These are phyloP conservation scores for Metschnikowia matae DNA, from an alignment of 805 yeast species.

Conservation along the genomic window DNA sequence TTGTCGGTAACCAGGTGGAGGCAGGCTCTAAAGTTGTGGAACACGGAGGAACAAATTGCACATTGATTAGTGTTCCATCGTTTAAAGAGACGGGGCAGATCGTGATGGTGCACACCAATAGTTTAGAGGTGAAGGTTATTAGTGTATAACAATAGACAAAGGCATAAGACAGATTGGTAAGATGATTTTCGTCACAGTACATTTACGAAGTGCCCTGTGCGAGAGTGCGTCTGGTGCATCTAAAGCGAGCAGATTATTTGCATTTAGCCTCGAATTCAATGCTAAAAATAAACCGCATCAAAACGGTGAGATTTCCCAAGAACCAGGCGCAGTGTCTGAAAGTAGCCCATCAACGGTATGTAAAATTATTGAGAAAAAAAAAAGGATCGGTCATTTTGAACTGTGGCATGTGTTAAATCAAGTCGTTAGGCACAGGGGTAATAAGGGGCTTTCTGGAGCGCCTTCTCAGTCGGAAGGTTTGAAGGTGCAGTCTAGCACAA, in stretches of 20 bases:
- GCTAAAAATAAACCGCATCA: neutral
- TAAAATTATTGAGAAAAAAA: neutral
- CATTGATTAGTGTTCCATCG: slow-evolving; percentile 65
- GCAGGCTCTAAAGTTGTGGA: slow-evolving; percentile 46
- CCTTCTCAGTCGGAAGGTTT: neutral
- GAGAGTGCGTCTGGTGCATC: neutral
- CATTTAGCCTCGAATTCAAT: neutral
- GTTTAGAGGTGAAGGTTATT: slow-evolving; percentile 53
- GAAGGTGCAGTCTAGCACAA: neutral
- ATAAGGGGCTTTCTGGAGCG: neutral
- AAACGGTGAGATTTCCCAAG: neutral
- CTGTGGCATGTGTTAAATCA: neutral
- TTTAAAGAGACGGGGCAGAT: slow-evolving; percentile 63
- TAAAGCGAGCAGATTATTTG: neutral
- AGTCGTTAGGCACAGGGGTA: neutral
- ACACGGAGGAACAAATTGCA: slow-evolving; percentile 33
- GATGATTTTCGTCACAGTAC: neutral
- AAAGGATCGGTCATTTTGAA: neutral
- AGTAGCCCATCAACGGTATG: neutral
- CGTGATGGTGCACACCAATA: slow-evolving; percentile 56
- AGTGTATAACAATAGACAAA: slow-evolving; percentile 17
- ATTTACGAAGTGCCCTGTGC: neutral
- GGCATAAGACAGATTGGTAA: neutral
- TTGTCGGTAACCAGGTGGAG: slow-evolving; percentile 77
- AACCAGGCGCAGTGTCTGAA: neutral